Base-by-base conservation (phyloP, 352 stramenopile genomes). In the Phytophthora colocasiae region DNA sequence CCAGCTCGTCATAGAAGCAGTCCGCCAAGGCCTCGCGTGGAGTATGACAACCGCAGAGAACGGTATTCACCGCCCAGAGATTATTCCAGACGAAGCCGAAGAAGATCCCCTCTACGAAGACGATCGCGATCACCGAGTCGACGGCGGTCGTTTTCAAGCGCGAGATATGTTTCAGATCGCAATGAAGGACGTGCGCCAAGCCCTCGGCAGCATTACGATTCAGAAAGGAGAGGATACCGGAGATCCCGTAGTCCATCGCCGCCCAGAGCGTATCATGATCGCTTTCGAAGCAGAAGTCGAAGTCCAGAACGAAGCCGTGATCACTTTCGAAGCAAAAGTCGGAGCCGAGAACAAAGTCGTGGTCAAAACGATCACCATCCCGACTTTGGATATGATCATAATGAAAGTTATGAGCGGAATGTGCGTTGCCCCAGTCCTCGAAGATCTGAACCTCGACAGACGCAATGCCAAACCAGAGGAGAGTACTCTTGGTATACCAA, bases 11-110 rank as follows among this genome's bases (percentile, higher is more conserved):
- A 40, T 6, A 47, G 36, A n/a, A 49, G 22, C 22, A 46, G 26
- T 39, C 41, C 54, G 26, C 36, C 56, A 41, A 58, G n/a, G 24
- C 29, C 1, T 50, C 49, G 41, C 54, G n/a, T 14, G 12, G 46
- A 64, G 27, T 14, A 4, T 32, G 12, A n/a, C 14, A 41, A n/a
- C 31, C 53, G 43, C 2, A 38, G 19, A 44, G 29, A 55, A 17
- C 46, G 29, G 22, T 39, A 29, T 7, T 70, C 63, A 44, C 32
- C 19, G 14, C 9, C 29, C 14, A 56, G 17, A 1, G 10, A 39
- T 48, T 63, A 45, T 27, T 62, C 57, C 4, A 58, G 50, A 50
- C 55, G 32, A 58, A 69, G 59, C 1, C 51, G 34, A 57, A 73
- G 65, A 40, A 73, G 47, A 65, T 69, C 65, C 17, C 51, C 54